phyloP scores from a whole-genome alignment of 2,329 filamentous ascomycete genomes.

The Fusarium sarcochroum region DNA sequence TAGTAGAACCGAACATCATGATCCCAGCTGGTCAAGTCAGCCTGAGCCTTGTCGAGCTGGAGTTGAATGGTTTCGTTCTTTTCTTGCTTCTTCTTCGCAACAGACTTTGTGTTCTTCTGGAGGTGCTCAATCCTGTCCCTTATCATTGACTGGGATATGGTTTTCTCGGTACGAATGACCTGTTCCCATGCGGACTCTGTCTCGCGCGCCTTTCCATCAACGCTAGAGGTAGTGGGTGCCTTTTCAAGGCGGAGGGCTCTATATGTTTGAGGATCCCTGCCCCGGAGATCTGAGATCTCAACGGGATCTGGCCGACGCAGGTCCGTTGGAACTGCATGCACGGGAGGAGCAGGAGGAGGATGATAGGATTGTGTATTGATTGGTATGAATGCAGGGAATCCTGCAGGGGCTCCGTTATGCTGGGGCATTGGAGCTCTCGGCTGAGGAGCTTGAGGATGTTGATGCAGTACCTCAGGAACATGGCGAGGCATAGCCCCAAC shows the following conservation, averaged over 20 bases:
- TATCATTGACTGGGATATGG: slow-evolving; percentile 57
- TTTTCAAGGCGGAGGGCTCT: slow-evolving; percentile 60
- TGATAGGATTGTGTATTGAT: slow-evolving; percentile 11
- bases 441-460: slow-evolving; percentile 16
- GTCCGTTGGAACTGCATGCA: slow-evolving; percentile 26
- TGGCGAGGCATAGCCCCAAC: slow-evolving; percentile 25
- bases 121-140: slow-evolving; percentile 56
- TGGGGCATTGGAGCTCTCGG: slow-evolving; percentile 14
- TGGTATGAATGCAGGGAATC: slow-evolving; percentile 19
- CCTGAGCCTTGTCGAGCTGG: slow-evolving; percentile 59
- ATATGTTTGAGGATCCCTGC: slow-evolving; percentile 56
- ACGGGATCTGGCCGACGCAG: slow-evolving; percentile 34
- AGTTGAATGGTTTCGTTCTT: slow-evolving; percentile 56
- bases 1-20: slow-evolving; percentile 57
- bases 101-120: slow-evolving; percentile 49
- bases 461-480: slow-evolving; percentile 15
- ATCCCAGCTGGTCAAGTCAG: slow-evolving; percentile 54
- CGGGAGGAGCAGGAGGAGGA: slow-evolving; percentile 33
- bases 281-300: slow-evolving; percentile 55
- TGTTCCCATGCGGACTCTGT: slow-evolving; percentile 58
- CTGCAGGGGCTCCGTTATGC: slow-evolving; percentile 6
- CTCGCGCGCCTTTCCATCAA: slow-evolving; percentile 55
- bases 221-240: slow-evolving; percentile 48
- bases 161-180: slow-evolving; percentile 51
- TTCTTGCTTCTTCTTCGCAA: slow-evolving; percentile 57